Evolutionary conservation across 176 grass and related monocot genomes (phyloP), one percentile per base, ranked within the genome.

Genomic region (Chrysopogon serrulatus): DNA sequence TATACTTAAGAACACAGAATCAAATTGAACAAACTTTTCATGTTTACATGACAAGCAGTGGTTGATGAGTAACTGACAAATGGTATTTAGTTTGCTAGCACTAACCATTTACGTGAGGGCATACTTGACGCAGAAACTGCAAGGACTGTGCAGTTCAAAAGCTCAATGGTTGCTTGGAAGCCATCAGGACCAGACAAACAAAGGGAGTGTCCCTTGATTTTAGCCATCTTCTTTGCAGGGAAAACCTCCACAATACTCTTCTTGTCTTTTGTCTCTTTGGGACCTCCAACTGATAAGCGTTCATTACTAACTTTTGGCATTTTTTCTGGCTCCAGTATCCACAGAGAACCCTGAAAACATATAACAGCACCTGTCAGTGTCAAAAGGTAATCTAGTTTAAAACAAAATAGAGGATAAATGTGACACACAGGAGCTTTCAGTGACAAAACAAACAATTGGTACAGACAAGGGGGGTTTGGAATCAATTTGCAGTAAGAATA

Each of bases 81-180:
- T 24, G 18, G 10, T 17, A 67, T 53, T 33, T 43, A 28, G 63
- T 65, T 33, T 71, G 2, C 24, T 35, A 65, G 39, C 56, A 97
- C 96, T 92, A 13, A 98, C 96, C 96, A 98, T 88, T 95, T 98
- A 41, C 87, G 93, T 14, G 96, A 95, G 68, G 82, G 70, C 75
- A 90, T 82, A 76, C 86, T 84, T 65, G 96, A 92, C 10, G 91
- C 88, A 90, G 96, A 98, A 86, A 98, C 91, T 81, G 93, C 87
- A 48, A 86, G 28, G 15, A 95, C 74, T 4, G 44, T 90, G 85
- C 96, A 95, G 65, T 89, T 87, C 24, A 74, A 60, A 67, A 98
- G 96, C 61, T 85, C 79, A 78, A 98, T 88, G 41, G 68, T 83
- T 89, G 83, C 66, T 13, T 83, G 84, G 54, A 87, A 84, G 86